Evolutionary conservation across 257 asterid species (phyloP).

Genomic region (Ilex asprella): DNA sequence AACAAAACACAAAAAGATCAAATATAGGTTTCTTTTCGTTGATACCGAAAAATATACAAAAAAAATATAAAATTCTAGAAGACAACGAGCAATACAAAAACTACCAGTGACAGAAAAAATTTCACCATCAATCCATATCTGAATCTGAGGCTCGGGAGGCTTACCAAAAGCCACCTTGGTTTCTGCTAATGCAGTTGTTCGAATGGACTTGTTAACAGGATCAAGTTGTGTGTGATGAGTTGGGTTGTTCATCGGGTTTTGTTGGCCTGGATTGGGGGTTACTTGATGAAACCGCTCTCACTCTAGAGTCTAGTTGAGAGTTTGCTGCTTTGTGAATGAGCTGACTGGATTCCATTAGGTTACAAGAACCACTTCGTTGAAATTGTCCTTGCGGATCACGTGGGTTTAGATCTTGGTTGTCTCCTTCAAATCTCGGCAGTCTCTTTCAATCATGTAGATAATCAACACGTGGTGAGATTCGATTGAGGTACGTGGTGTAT

Average conservation of each 20-base stretch:
- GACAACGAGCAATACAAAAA: too few relatives aligned
- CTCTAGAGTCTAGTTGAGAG: too few relatives aligned
- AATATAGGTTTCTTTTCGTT: neutral
- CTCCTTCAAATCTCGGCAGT: slow-evolving; percentile 25
- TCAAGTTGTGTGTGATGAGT: neutral
- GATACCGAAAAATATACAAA: too few relatives aligned
- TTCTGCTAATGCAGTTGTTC: slow-evolving; percentile 1
- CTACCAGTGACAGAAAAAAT: too few relatives aligned
- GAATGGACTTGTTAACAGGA: neutral
- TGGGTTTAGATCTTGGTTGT: slow-evolving; percentile 20
- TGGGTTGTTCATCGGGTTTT: slow-evolving; percentile 1
- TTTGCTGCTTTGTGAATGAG: neutral
- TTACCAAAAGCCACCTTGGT: neutral
- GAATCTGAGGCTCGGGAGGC: too few relatives aligned
- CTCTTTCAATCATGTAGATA: slow-evolving; percentile 7
- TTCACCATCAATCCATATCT: too few relatives aligned
- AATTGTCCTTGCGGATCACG: slow-evolving; percentile 19
- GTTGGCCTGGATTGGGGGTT: neutral
- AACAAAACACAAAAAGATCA: neutral
- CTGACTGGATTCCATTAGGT: slow-evolving; percentile 8
- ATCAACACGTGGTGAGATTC: slow-evolving; percentile 17
- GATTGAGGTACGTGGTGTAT: neutral
- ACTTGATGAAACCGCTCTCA: too few relatives aligned
- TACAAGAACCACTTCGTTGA: slow-evolving; percentile 10
- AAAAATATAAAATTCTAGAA: too few relatives aligned